These are phyloP conservation scores for Rhizomucor pusillus DNA, from an alignment of 371 early-diverging fungal genomes.

Conservation along the genomic window DNA sequence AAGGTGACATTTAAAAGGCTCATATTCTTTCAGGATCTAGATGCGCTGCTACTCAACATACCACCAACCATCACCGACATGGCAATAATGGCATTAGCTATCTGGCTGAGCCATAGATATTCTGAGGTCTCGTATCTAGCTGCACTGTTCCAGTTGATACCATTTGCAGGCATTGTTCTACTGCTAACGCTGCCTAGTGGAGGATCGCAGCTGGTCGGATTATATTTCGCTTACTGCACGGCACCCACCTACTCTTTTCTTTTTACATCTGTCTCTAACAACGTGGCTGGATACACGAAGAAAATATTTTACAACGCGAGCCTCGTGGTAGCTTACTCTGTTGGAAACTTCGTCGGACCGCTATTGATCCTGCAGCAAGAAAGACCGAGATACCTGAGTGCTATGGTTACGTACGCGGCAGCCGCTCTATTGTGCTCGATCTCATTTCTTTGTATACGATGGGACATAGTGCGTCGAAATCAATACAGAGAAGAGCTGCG, in stretches of 20 bases:
- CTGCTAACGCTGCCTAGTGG: conserved; percentile 19
- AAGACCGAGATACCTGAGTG: conserved; percentile 13
- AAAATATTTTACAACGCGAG: conserved; percentile 26
- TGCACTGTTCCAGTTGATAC: conserved; percentile 3
- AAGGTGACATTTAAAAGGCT: too few species aligned
- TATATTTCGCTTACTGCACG: conserved; percentile 16
- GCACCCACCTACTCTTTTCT: conserved; percentile 24
- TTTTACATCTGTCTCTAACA: conserved; percentile 19
- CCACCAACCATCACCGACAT: conserved; percentile 15
- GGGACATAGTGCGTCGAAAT: conserved; percentile 7
- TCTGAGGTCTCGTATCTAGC: not conserved
- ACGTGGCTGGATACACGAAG: conserved; percentile 22
- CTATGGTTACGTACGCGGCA: conserved; percentile 18
- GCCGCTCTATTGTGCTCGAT: conserved; percentile 20
- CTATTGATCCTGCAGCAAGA: conserved; percentile 18
- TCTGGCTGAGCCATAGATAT: conserved; percentile 12
- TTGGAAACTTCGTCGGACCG: conserved; percentile 20
- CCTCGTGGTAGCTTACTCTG: conserved; percentile 25
- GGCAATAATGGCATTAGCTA: conserved; percentile 8
- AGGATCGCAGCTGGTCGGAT: conserved; percentile 18
- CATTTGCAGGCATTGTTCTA: conserved; percentile 19
- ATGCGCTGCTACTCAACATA: conserved; percentile 24
- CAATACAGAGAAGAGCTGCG: conserved; percentile 2
- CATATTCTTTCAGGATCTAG: not conserved
- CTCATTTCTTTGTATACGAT: conserved; percentile 16